phyloP scores from a whole-genome alignment of 257 asterid species.

The Nicotiana noctiflora region DNA sequence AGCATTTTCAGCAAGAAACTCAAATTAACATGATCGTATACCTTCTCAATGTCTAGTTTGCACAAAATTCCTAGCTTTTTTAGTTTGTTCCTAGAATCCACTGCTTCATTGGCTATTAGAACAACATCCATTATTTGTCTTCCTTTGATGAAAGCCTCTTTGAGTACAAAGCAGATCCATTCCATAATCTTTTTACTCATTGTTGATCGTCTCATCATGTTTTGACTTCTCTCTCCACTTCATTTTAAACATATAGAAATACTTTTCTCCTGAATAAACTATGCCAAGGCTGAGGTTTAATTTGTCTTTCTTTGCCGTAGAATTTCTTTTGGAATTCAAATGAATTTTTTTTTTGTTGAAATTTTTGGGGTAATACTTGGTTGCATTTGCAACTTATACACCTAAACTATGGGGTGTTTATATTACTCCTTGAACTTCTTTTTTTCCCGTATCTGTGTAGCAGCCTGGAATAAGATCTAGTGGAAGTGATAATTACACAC shows the following conservation, averaged over 20 bases:
- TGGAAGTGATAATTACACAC: background rate
- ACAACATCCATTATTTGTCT: no score
- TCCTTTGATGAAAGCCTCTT: no score
- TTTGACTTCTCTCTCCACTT: background rate
- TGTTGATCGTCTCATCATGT: no score
- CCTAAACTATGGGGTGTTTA: background rate
- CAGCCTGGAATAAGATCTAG: background rate
- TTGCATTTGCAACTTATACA: background rate
- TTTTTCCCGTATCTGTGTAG: no score
- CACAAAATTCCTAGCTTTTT: no score
- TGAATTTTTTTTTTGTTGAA: background rate
- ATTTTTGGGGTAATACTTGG: background rate
- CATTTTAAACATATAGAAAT: background rate
- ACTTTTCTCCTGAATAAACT: background rate
- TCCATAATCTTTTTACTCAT: no score
- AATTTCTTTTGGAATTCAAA: background rate
- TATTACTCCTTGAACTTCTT: background rate
- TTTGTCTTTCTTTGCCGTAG: background rate
- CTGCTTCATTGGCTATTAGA: no score
- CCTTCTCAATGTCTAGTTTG: no score
- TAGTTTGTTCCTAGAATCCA: no score
- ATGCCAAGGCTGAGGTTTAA: background rate
- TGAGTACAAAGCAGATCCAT: no score
- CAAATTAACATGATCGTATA: no score
- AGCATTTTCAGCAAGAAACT: no score